Evolutionary conservation across 495 filamentous ascomycete genomes (phyloP).

Genomic region (Rhizodiscina lignyota): DNA sequence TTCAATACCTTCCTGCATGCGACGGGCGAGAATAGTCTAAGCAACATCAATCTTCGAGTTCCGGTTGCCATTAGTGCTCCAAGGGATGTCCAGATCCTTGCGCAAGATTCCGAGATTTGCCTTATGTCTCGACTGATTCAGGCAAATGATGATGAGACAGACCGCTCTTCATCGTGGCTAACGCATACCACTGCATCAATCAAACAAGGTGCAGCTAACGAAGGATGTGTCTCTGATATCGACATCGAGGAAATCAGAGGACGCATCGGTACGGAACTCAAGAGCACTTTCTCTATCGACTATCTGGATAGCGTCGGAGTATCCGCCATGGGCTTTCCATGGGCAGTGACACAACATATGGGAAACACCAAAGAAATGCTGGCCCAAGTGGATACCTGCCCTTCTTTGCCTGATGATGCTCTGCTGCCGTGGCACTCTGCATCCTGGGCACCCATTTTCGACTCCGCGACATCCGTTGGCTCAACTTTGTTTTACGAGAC

Average conservation of each 20-base stretch:
- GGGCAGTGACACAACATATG: slow-evolving; percentile 25
- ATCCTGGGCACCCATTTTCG: slow-evolving; percentile 29
- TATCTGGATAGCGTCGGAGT: slow-evolving; percentile 28
- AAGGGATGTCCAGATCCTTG: slow-evolving; percentile 21
- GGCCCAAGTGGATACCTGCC: slow-evolving; percentile 22
- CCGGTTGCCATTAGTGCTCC: slow-evolving; percentile 21
- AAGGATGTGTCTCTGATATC: too few relatives aligned
- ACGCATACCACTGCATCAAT: slow-evolving; percentile 22
- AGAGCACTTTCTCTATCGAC: slow-evolving; percentile 20
- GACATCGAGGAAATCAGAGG: slow-evolving; percentile 10
- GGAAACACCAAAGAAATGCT: slow-evolving; percentile 27
- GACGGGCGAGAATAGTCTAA: slow-evolving; percentile 8
- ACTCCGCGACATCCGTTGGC: slow-evolving; percentile 30
- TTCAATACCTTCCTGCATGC: slow-evolving; percentile 25
- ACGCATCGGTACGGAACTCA: slow-evolving; percentile 11
- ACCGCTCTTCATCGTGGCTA: slow-evolving; percentile 18
- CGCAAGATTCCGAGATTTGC: slow-evolving; percentile 11
- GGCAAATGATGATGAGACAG: slow-evolving; percentile 1
- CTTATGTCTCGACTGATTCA: slow-evolving; percentile 18
- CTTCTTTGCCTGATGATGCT: slow-evolving; percentile 3
- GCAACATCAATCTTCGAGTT: slow-evolving; percentile 14
- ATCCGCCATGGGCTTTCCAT: slow-evolving; percentile 28
- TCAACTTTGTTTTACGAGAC: slow-evolving; percentile 26
- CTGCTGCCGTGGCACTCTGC: slow-evolving; percentile 16
- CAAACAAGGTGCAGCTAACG: slow-evolving; percentile 1